Base-by-base conservation (phyloP, 2,329 filamentous ascomycete genomes). In the Colletotrichum tanaceti region DNA sequence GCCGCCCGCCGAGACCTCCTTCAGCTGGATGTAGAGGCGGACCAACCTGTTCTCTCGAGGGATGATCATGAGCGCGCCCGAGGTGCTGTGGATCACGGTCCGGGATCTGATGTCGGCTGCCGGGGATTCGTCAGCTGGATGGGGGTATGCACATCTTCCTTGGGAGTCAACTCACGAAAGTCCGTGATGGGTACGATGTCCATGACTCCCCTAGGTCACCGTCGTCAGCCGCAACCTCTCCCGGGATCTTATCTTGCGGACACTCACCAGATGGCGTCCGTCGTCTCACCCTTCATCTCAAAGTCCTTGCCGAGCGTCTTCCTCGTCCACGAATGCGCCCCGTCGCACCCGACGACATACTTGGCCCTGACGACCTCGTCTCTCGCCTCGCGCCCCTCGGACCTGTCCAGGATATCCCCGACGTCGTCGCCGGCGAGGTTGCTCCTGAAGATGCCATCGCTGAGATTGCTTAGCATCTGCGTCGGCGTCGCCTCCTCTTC, bases 321-420 rank as follows among this genome's bases (percentile, higher is more conserved):
- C 44, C 90, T 80, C 0, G 87, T 88, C 88, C 89, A 91, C 60
- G 85, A 89, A 73, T 90, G 89, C 0, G 90, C 90, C 0, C 90
- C 90, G 71, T 92, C 90, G 54, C 87, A 89, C 0, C 90, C 90
- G 2, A 93, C 82, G 35, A 93, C 81, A 70, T 90, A 93, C 74
- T 89, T 89, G 5, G 86, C 83, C 44, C 79, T 83, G 2, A 90
- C 78, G 0, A 77, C 74, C 72, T 87, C 84, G 2, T 66, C 66
- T 22, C 63, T 65, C 52, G 77, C 74, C 73, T 72, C 70, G 73
- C 78, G 73, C n/a, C 73, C 82, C 67, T 76, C 70, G 24, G 58
- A 75, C 69, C 64, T 71, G 53, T 59, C 54, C 61, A 71, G 61
- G 5, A 72, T 39, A 55, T 75, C 66, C 68, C 86, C 84, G 1